Conservation (phyloP, 495 filamentous ascomycete genomes). For the Astrothelium subdiscretum region DNA sequence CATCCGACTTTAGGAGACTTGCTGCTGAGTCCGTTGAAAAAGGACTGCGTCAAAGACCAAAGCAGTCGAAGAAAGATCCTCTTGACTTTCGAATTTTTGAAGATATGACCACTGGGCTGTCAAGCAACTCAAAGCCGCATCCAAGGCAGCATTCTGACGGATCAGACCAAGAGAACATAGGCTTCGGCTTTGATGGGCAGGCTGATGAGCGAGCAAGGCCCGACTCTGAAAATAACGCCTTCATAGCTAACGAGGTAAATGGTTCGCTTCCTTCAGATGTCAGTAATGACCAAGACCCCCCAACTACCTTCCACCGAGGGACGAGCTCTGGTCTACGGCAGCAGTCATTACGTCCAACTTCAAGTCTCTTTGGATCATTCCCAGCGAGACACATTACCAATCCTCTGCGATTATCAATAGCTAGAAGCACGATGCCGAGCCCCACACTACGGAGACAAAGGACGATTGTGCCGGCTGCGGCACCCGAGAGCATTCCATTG, state of each 20-base stretch:
- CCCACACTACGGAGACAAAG: too few species aligned
- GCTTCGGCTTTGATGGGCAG: neutral
- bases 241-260: neutral
- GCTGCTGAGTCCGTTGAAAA: neutral
- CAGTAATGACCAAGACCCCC: too few species aligned
- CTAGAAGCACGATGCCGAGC: neutral
- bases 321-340: neutral
- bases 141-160: neutral
- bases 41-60: neutral
- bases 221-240: neutral
- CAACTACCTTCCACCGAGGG: neutral
- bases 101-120: neutral
- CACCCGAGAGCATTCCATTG: too few species aligned
- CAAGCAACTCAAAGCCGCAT: neutral
- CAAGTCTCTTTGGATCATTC: neutral
- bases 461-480: too few species aligned
- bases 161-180: neutral
- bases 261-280: neutral
- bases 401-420: neutral
- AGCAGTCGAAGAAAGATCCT: neutral
- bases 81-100: neutral
- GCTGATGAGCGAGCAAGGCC: neutral
- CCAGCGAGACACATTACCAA: neutral
- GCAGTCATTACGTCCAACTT: neutral
- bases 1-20: neutral